Conservation (phyloP, 331 rosid species). For the Malus hybrid region DNA sequence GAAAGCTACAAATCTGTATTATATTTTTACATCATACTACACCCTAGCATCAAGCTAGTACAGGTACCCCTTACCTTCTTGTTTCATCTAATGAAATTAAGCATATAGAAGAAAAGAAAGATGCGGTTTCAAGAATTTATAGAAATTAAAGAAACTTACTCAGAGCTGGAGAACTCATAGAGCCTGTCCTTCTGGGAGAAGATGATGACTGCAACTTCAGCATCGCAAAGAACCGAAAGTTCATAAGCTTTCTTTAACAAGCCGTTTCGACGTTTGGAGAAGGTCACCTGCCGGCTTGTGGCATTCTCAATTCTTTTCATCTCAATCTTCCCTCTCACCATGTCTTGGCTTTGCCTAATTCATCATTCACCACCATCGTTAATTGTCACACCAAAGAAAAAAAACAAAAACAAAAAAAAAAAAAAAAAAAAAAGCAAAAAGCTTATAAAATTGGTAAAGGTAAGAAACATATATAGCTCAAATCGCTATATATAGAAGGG, state of each 20-base stretch:
- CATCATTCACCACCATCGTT: neutral
- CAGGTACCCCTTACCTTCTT: neutral
- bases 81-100: neutral
- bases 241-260: no score
- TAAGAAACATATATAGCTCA: no score
- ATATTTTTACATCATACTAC: neutral
- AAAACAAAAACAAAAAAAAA: no score
- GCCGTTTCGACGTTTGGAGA: no score
- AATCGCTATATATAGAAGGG: no score
- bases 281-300: no score
- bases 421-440: no score
- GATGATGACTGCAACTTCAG: slow-evolving; percentile 23
- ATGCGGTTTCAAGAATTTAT: neutral
- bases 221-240: no score
- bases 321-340: slow-evolving; percentile 60
- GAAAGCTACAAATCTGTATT: neutral
- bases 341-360: slow-evolving; percentile 5
- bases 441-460: no score
- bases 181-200: slow-evolving; percentile 52
- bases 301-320: no score
- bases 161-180: slow-evolving; percentile 40
- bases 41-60: neutral
- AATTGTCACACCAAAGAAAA: neutral
- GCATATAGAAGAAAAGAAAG: neutral
- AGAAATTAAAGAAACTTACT: slow-evolving; percentile 19